Evolutionary conservation across 352 stramenopile genomes (phyloP).

Genomic region (Globisporangium recalcitrans): DNA sequence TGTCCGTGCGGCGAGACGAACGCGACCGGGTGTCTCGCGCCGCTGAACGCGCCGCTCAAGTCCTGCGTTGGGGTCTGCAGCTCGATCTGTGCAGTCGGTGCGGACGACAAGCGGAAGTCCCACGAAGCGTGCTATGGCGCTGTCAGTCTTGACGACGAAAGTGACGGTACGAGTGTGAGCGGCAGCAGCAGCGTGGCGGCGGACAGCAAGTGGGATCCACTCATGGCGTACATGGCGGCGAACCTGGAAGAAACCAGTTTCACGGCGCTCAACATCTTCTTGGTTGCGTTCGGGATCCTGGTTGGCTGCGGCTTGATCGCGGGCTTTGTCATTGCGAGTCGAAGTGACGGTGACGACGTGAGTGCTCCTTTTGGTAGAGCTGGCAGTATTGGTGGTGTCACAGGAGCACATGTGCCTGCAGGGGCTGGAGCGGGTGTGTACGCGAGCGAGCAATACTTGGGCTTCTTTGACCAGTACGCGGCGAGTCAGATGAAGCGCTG

Average conservation of each 20-base stretch:
- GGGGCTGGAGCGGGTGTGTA: too few species aligned
- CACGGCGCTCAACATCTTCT: slow-evolving; percentile 46
- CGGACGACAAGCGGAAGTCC: slow-evolving; percentile 33
- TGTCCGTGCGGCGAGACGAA: slow-evolving; percentile 34
- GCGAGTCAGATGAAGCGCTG: slow-evolving; percentile 30
- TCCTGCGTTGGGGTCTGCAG: slow-evolving; percentile 58
- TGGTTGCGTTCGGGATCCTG: slow-evolving; percentile 47
- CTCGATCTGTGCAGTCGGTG: slow-evolving; percentile 43
- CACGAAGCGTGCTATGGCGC: slow-evolving; percentile 33
- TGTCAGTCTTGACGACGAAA: slow-evolving; percentile 11
- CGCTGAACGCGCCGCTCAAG: slow-evolving; percentile 40
- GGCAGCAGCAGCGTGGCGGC: slow-evolving; percentile 3
- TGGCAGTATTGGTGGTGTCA: neutral
- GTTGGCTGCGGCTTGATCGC: slow-evolving; percentile 30
- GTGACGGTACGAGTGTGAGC: slow-evolving; percentile 7
- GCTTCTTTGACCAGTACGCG: slow-evolving; percentile 26
- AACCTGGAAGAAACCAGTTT: slow-evolving; percentile 36
- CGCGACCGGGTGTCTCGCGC: slow-evolving; percentile 38
- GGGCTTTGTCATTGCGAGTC: slow-evolving; percentile 38
- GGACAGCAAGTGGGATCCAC: slow-evolving; percentile 28
- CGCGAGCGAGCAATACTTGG: slow-evolving; percentile 19
- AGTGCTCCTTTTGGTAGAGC: too few species aligned
- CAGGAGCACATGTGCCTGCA: too few species aligned
- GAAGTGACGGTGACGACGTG: slow-evolving; percentile 20
- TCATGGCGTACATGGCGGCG: slow-evolving; percentile 36